Evolutionary conservation across 2,329 filamentous ascomycete species (phyloP), one percentile per base, ranked within the genome.

Genomic region (Monilinia aucupariae): DNA sequence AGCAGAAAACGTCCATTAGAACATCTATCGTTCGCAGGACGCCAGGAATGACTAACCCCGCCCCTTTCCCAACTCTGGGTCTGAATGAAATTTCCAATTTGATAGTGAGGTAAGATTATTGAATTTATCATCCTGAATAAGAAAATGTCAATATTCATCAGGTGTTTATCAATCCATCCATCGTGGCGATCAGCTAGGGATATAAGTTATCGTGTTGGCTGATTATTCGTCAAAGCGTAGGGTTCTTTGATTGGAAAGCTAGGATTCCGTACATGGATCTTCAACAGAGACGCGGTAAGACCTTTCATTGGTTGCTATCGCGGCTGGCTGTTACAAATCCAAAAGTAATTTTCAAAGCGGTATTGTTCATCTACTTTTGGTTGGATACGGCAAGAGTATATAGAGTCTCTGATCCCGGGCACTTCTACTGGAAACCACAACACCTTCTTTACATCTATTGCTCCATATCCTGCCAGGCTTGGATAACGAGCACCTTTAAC

Each of bases 321-420:
- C 20, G 53, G 41, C 39, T 53, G 8, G 22, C 20, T 47, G 27
- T 22, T 12, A 12, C 45, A 47, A 56, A 34, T 25, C 7, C n/a
- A 47, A 56, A 34, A 47, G 25, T 25, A 56, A 47, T 7, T 34
- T 25, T 47, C 53, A 47, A 47, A 56, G 53, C 53, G n/a, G n/a
- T n/a, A 47, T 27, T 47, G 53, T 25, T 15, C 54, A 20, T 47
- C 32, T 32, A 10, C 20, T 25, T 17, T 56, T 12, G 13, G 27
- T 20, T 22, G 20, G 25, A 25, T 25, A 56, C 34, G 30, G 43
- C 13, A 34, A 34, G 47, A 15, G 27, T 47, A 56, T 56, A 47
- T 56, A 56, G 39, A 22, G n/a, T 56, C 27, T 13, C 27, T 17
- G 20, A 34, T 10, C 27, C 41, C 34, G 13, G 20, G 0, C 20